Evolutionary conservation across 345 rosid species (phyloP), one percentile per base, ranked within the genome.

Genomic region (Euphorbia peplus): DNA sequence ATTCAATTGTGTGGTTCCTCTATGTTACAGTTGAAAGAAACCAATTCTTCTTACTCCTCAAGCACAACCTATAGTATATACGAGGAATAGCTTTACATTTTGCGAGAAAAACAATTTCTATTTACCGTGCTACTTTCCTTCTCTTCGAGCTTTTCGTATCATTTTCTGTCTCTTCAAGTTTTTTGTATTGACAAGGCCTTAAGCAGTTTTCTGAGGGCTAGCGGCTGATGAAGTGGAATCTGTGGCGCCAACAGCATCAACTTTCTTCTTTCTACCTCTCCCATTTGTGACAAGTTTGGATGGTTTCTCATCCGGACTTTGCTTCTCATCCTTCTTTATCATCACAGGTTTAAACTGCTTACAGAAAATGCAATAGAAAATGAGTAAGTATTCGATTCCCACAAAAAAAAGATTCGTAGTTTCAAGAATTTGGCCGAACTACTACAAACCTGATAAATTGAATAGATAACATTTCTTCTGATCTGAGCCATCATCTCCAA

Each of bases 401-500:
- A 1, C 57, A n/a, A 56, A 9, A 54, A 47, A 21, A 7, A 4
- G 44, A 66, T 37, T 30, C 41, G 35, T 18, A 53, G 16, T 29
- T 28, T 56, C 8, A 7, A 56, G 14, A 57, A 30, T 61, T 28
- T 48, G 22, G 46, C 28, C 39, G 13, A 12, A 44, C 18, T 7
- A 50, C 16, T 28, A 41, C 61, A 52, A 67, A 90, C 97, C 98
- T 93, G 99, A 75, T 93, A 93, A 65, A 93, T 89, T 71, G 99
- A 89, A 72, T 93, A 93, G 64, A 93, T 93, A 7, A 93, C 99
- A 63, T 93, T 91, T 78, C 97, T 85, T 79, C 99, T 79, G 25
- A 91, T 91, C 76, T 91, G 97, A 47, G 97, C 97, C 99, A 93
- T 93, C 99, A 93, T 93, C 62, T 93, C 95, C 72, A 93, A 78